Evolutionary conservation across 768 basidiomycete genomes (phyloP), one percentile per base, ranked within the genome.

Genomic region (Melanogaster broomeanus): DNA sequence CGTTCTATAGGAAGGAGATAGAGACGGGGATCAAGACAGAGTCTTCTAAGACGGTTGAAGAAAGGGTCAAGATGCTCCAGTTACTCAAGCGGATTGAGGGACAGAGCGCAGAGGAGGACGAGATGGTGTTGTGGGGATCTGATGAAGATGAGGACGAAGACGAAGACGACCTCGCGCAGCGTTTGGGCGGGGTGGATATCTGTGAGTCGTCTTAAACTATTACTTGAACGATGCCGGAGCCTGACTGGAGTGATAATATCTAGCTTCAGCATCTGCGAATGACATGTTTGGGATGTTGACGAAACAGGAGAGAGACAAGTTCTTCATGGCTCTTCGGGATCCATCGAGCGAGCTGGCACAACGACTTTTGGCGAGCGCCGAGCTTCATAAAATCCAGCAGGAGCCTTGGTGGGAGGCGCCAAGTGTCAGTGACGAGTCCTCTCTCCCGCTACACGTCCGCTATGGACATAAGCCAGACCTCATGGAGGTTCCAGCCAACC

Each of bases 341-440:
- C 87, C 90, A 0, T 70, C 72, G n/a, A 79, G 84, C 61, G 79
- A 78, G 42, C 66, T 85, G 15, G 81, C 82, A 1, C 79, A 78
- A 55, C 75, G 79, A 51, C 76, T 93, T 2, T 66, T 92, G 19
- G 67, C 79, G 25, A 83, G 80, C 53, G 73, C 78, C 51, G 82
- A 81, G 39, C 62, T 90, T 2, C 75, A 76, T 25, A 66, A 70
- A 5, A 76, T 74, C n/a, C 74, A 68, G 19, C 68, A 69, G 4
- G 69, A 73, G 5, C 90, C 91, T 6, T 94, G 92, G 92, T 94
- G 91, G 90, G 77, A 84, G 48, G 69, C 61, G n/a, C 24, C 53
- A 2, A 6, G 24, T n/a, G 49, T 54, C 21, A 52, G n/a, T 10
- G 31, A 42, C 19, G 40, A 48, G 11, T 45, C 54, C 27, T 21